Evolutionary conservation across 2,329 filamentous ascomycete species (phyloP), one percentile per base, ranked within the genome.

Genomic region (Paradendryphiella salina): DNA sequence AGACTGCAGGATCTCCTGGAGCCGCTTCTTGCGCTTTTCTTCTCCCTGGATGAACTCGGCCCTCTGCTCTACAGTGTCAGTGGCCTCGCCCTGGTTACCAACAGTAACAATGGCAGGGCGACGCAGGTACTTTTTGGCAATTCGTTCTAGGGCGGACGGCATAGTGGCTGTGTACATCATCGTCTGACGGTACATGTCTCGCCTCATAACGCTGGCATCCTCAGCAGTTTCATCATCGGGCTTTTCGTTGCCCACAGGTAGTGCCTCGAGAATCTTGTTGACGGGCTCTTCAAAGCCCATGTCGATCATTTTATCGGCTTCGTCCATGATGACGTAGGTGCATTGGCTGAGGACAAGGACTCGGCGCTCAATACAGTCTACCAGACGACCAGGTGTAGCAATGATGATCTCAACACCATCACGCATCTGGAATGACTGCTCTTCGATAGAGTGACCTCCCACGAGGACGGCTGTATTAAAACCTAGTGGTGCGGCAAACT

Each of bases 111-210:
- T 94, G 15, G 94, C 94, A 0, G 94, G 94, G 10, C 94, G 85
- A 0, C 93, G 88, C 13, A 97, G 84, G 70, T 99, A 99, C 71
- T 96, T 96, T 65, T 92, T 88, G n/a, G 94, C 94, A 58, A 99
- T 97, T 56, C 89, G 89, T 72, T 99, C 94, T 13, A 99, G 89
- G 0, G 89, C 85, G 0, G 89, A 78, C 1, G 94, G 92, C 94
- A 99, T 99, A 21, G 94, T 99, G 45, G 94, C 94, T 59, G 94
- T 97, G 84, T 97, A 99, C 94, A 99, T 99, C 94, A 99, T 99
- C 0, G 94, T 99, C 74, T 99, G 93, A 52, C 94, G 82, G 77
- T 97, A 97, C 1, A 96, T 77, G 64, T 88, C 88, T 50, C 84
- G 82, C 63, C 85, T 87, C 93, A 97, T 97, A n/a, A 87, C 85